These are phyloP conservation scores for Diospyros kaki DNA, from an alignment of 148 eudicot species.

Conservation along the genomic window DNA sequence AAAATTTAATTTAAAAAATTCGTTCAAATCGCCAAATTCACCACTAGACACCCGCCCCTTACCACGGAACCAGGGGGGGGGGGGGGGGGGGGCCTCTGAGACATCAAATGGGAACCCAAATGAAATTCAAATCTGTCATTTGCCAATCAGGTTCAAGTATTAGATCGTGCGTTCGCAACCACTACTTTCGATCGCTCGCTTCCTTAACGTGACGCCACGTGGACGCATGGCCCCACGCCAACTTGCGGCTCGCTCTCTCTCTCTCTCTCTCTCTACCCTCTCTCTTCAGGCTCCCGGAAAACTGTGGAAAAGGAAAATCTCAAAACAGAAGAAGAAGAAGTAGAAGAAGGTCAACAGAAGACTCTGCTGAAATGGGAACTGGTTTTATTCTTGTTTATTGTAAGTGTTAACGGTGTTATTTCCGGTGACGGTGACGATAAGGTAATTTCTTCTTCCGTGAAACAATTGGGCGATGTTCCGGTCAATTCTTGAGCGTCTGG, in stretches of 20 bases:
- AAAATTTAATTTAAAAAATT: no score
- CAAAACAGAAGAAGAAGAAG: background rate
- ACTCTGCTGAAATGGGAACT: no score
- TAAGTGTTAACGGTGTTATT: no score
- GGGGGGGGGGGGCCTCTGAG: background rate
- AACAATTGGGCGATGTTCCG: slow-evolving; percentile 18
- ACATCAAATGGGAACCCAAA: background rate
- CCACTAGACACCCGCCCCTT: no score
- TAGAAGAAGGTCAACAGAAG: background rate
- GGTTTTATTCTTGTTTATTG: no score
- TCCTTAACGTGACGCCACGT: slow-evolving; percentile 5
- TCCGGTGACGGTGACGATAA: background rate
- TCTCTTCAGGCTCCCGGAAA: background rate
- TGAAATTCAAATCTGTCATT: background rate
- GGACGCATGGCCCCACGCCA: background rate
- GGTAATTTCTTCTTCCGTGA: background rate
- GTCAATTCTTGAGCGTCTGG: slow-evolving; percentile 20
- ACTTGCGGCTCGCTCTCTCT: background rate
- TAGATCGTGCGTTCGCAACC: slow-evolving; percentile 6
- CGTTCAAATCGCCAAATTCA: no score
- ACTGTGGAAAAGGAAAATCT: background rate
- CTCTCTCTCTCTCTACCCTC: background rate
- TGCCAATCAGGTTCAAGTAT: background rate
- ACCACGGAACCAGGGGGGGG: no score
- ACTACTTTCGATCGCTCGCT: slow-evolving; percentile 5